These are phyloP conservation scores for Brasilioporus rufonigricans DNA, from an alignment of 768 basidiomycete genomes.

Conservation along the genomic window DNA sequence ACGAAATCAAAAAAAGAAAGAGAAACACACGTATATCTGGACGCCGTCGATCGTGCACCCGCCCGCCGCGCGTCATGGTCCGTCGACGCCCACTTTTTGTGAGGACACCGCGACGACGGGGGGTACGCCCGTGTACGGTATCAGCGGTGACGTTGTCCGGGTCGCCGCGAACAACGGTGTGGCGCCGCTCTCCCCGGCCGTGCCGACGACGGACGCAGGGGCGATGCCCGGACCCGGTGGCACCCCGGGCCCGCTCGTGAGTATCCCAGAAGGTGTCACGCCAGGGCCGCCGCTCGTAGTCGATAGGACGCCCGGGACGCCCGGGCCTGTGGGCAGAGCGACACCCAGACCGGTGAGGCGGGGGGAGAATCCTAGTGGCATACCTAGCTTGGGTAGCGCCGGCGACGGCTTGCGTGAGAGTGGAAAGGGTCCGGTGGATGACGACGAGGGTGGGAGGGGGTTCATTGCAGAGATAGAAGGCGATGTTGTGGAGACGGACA, in stretches of 20 bases:
- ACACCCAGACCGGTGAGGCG: constrained; percentile 32
- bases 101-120: constrained; percentile 1
- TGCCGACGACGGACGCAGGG: constrained; percentile 14
- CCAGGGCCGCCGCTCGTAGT: constrained; percentile 15
- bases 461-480: constrained; percentile 21
- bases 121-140: constrained; percentile 15
- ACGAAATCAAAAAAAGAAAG: neutral
- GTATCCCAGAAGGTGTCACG: constrained; percentile 23
- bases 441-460: constrained; percentile 13
- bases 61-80: constrained; percentile 4
- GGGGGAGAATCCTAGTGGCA: constrained; percentile 27
- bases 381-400: constrained; percentile 27
- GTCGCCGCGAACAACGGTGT: constrained; percentile 10
- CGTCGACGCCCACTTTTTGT: constrained; percentile 24
- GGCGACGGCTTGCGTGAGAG: constrained; percentile 27
- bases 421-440: constrained; percentile 19
- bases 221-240: constrained; percentile 29
- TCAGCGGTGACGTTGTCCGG: constrained; percentile 26
- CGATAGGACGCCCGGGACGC: constrained; percentile 26
- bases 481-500: constrained; percentile 11
- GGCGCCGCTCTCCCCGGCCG: constrained; percentile 8
- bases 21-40: neutral
- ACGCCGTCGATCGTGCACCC: neutral
- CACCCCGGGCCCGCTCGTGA: constrained; percentile 30
- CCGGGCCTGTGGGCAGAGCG: constrained; percentile 27